These are phyloP conservation scores for Trichoderma atroviride DNA, from an alignment of 2,329 filamentous ascomycete species.

Conservation along the genomic window DNA sequence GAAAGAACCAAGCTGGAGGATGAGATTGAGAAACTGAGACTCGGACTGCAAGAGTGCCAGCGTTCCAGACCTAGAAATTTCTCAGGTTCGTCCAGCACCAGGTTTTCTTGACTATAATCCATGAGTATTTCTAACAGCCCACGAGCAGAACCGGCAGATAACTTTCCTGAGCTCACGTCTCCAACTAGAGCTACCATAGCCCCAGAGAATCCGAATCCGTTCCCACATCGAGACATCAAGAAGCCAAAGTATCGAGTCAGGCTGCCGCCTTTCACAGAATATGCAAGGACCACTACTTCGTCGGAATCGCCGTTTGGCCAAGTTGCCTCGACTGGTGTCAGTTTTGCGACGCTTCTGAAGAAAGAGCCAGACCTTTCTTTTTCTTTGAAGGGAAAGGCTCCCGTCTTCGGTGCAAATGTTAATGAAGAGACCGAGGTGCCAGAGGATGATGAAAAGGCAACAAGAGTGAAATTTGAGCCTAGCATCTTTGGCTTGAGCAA, in stretches of 20 bases:
- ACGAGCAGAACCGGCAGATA: not conserved
- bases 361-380: not conserved
- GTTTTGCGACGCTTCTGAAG: not conserved
- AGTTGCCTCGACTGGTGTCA: not conserved
- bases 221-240: not conserved
- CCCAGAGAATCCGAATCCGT: not conserved
- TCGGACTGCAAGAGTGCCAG: constrained; percentile 8
- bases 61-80: constrained; percentile 1
- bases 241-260: not conserved
- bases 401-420: not conserved
- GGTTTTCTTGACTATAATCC: not conserved
- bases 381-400: not conserved
- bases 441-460: not conserved
- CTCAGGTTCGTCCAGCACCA: not conserved
- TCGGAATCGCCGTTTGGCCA: not conserved
- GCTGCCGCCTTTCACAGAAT: not conserved
- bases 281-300: not conserved
- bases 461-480: not conserved
- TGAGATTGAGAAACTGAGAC: constrained; percentile 7
- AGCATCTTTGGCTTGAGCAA: not conserved
- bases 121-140: not conserved
- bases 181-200: not conserved
- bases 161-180: not conserved
- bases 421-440: not conserved
- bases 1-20: not conserved